Percentiles rank a stretch among this genome's conserved stretches.
These are phyloP conservation scores for Xylaria sp. DNA, from an alignment of 2,329 filamentous ascomycete genomes.

Conservation along the genomic window DNA sequence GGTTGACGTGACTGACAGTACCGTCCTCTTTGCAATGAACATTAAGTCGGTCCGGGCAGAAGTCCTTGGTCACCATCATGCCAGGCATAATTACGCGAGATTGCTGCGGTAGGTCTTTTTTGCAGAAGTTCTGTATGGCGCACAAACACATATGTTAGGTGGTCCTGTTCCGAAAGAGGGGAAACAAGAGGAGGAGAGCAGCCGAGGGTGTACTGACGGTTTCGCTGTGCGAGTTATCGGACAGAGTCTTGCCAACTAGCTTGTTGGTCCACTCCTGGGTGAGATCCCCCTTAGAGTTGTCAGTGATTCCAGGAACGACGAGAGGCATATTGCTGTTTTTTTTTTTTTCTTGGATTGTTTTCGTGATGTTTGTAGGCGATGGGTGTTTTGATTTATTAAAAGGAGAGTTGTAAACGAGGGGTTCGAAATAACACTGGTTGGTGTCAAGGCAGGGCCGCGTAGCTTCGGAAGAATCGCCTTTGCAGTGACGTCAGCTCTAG, in stretches of 20 bases:
- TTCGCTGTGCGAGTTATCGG: slow-evolving; percentile 62
- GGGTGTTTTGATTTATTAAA: neutral
- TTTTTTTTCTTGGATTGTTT: neutral
- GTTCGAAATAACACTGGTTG: neutral
- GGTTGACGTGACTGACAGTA: slow-evolving; percentile 68
- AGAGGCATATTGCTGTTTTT: slow-evolving; percentile 74
- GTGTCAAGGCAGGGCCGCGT: neutral
- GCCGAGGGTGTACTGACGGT: slow-evolving; percentile 57
- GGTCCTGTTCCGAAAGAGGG: slow-evolving; percentile 8
- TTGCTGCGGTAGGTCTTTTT: slow-evolving; percentile 67
- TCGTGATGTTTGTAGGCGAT: slow-evolving; percentile 1
- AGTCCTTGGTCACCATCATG: slow-evolving; percentile 69
- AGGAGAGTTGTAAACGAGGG: neutral
- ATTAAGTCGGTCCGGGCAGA: slow-evolving; percentile 65
- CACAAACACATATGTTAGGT: neutral
- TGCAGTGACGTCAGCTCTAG: slow-evolving; percentile 31
- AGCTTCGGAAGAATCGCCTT: slow-evolving; percentile 5
- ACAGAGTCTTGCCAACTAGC: slow-evolving; percentile 72
- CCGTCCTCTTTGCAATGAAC: slow-evolving; percentile 70
- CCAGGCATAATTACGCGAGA: slow-evolving; percentile 68
- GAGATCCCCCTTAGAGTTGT: slow-evolving; percentile 51
- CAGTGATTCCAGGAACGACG: slow-evolving; percentile 68
- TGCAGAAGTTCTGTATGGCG: slow-evolving; percentile 66
- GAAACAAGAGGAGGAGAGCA: slow-evolving; percentile 7
- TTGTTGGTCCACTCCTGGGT: slow-evolving; percentile 70